These are phyloP conservation scores for Flaveria ramosissima DNA, from an alignment of 129 eudicot genomes.

Conservation along the genomic window DNA sequence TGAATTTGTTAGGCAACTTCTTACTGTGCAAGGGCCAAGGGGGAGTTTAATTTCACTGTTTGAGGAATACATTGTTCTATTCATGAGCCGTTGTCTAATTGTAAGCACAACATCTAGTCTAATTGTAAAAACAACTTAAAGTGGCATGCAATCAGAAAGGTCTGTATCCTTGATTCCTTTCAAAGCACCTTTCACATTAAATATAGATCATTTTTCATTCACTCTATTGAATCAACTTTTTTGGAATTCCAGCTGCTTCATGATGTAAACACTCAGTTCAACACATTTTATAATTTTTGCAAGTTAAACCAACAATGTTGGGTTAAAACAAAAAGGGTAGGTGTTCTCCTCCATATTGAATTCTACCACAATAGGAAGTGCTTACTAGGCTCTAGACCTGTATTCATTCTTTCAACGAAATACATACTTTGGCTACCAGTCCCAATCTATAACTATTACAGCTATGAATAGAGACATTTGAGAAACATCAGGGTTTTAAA, in stretches of 20 bases:
- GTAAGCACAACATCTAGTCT: not conserved
- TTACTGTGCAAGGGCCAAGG: not conserved
- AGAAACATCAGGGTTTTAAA: no score
- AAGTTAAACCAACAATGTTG: not conserved
- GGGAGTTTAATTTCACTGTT: not conserved
- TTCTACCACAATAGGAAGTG: not conserved
- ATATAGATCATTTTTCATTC: not conserved
- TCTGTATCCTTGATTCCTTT: not conserved
- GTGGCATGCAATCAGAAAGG: not conserved
- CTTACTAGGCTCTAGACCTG: not conserved
- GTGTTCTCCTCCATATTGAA: not conserved
- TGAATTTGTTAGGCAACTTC: not conserved
- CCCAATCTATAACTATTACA: not conserved
- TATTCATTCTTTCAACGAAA: no score
- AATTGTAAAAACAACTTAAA: not conserved
- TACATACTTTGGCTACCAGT: not conserved
- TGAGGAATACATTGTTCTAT: not conserved
- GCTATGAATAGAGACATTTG: no score
- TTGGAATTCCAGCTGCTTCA: not conserved
- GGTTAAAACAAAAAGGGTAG: conserved; percentile 6
- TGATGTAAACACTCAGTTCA: not conserved
- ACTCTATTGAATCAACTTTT: not conserved
- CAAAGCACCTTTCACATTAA: not conserved
- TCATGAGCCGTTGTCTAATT: not conserved
- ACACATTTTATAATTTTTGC: not conserved